Percentiles rank a stretch among this genome's conserved stretches.
phyloP scores from a whole-genome alignment of 2,329 filamentous ascomycete genomes.

The Claviceps arundinis region DNA sequence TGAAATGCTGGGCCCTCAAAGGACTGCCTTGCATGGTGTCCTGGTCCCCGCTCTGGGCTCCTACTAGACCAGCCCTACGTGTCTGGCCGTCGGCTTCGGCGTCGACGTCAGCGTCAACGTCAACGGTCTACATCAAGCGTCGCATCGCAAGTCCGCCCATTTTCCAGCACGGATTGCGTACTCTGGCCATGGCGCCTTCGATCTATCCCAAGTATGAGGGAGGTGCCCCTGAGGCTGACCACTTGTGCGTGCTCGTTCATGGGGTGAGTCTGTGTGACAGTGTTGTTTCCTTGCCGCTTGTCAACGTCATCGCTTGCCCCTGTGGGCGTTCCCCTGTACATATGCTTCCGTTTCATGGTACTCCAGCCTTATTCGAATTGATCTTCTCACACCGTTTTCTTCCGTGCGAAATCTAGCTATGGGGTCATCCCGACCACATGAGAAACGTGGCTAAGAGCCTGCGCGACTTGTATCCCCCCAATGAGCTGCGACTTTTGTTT shows the following conservation, averaged over 20 bases:
- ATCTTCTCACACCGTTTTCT: not conserved
- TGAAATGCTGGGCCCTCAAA: slow-evolving; percentile 3
- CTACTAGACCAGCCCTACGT: slow-evolving; percentile 5
- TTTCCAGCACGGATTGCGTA: not conserved
- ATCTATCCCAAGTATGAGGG: slow-evolving; percentile 26
- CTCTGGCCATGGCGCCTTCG: slow-evolving; percentile 7
- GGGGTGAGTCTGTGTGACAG: slow-evolving; percentile 38
- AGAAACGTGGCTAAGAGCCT: slow-evolving; percentile 52
- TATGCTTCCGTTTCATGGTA: not conserved
- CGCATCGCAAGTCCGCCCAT: slow-evolving; percentile 4
- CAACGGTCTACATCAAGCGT: slow-evolving; percentile 10
- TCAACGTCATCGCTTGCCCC: not conserved
- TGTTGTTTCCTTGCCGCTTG: not conserved
- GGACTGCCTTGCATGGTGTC: slow-evolving; percentile 6
- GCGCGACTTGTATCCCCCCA: slow-evolving; percentile 44
- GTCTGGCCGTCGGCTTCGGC: slow-evolving; percentile 1
- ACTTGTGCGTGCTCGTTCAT: slow-evolving; percentile 67
- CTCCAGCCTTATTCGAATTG: not conserved
- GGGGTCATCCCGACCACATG: slow-evolving; percentile 69
- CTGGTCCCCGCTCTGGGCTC: slow-evolving; percentile 6
- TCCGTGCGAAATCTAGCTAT: slow-evolving; percentile 35
- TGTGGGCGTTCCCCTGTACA: not conserved
- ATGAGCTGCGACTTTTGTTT: slow-evolving; percentile 56
- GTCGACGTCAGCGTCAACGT: not conserved
- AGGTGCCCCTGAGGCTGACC: slow-evolving; percentile 43